These are phyloP conservation scores for Termitomyces sp. DNA, from an alignment of 768 basidiomycete species.

Conservation along the genomic window DNA sequence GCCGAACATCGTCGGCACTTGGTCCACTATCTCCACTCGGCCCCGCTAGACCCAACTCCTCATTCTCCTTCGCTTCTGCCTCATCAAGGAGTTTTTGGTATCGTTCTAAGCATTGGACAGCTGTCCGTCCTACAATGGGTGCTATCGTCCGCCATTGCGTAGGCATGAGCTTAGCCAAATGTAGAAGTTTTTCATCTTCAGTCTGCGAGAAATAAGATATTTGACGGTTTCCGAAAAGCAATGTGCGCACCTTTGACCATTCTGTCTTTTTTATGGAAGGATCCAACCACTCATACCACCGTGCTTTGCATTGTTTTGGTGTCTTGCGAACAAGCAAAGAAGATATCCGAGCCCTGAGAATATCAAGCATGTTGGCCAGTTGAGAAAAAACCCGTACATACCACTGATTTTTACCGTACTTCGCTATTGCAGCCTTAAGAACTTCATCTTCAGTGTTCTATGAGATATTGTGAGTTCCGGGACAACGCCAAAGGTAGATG, in stretches of 20 bases:
- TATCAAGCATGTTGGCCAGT: constrained; percentile 1
- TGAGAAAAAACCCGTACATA: constrained; percentile 19
- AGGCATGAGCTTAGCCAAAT: constrained; percentile 98
- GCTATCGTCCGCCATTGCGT: constrained; percentile 99
- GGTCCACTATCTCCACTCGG: constrained; percentile 79
- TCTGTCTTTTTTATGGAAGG: constrained; percentile 99
- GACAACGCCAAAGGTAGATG: neutral
- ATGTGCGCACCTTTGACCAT: constrained; percentile 83
- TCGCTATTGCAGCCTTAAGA: constrained; percentile 96
- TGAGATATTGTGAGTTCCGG: neutral
- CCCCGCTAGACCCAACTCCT: constrained; percentile 87
- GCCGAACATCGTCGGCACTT: constrained; percentile 87
- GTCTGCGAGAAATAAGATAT: constrained; percentile 43
- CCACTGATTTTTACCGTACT: constrained; percentile 98
- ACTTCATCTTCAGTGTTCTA: constrained; percentile 98
- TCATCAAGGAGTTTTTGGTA: constrained; percentile 98
- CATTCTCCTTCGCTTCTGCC: constrained; percentile 93
- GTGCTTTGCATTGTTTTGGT: constrained; percentile 98
- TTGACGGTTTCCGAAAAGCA: neutral
- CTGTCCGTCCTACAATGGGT: constrained; percentile 96
- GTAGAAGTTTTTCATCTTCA: constrained; percentile 97
- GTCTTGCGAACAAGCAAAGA: constrained; percentile 97
- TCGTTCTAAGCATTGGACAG: constrained; percentile 95
- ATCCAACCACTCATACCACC: constrained; percentile 99
- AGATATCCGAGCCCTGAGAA: constrained; percentile 87